Evolutionary conservation across 225 moss, liverwort and hornwort genomes (phyloP), one percentile per base, ranked within the genome.

Genomic region (Physcomitrellopsis africana): DNA sequence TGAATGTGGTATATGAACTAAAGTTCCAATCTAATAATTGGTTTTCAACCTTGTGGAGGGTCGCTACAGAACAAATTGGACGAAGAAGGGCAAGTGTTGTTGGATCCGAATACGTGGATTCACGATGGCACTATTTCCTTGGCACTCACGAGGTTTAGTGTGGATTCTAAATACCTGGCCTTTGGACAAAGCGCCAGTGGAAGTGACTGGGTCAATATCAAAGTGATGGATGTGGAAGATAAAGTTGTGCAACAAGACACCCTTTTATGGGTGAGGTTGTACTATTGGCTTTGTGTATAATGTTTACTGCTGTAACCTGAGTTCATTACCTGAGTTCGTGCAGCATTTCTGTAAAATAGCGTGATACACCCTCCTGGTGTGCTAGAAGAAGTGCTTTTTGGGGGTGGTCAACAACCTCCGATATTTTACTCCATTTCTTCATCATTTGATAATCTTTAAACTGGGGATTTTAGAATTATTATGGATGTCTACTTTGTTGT

Each of bases 151-250:
- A 67, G 83, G 49, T 77, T 95, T 54, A 95, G 85, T 67, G 79
- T 86, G 67, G 82, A 91, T 71, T 91, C 86, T 27, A 67, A 70
- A 12, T 81, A 82, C 72, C 54, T 95, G 58, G 88, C 92, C 14
- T 91, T 71, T 72, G 95, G 91, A 3, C 82, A 88, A 16, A 92
- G 95, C 75, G 51, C 87, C 59, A 92, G 92, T 62, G 95, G 95
- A 14, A 95, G 95, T 70, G 95, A 95, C 74, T 95, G 95, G 95
- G 46, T 91, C 72, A 89, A 84, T 48, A 86, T 95, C 68, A 91
- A 92, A 81, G 80, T 93, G 79, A 83, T 92, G 84, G 80, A 81
- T 51, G 82, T 91, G 62, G 86, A 77, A 8, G 85, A 89, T 68
- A 80, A 77, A 86, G 77, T 44, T 54, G 79, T 88, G 55, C 75